Percentiles rank a stretch among this genome's conserved stretches.
Conservation (phyloP, 805 yeast species). For the Myxozyma melibiosi region DNA sequence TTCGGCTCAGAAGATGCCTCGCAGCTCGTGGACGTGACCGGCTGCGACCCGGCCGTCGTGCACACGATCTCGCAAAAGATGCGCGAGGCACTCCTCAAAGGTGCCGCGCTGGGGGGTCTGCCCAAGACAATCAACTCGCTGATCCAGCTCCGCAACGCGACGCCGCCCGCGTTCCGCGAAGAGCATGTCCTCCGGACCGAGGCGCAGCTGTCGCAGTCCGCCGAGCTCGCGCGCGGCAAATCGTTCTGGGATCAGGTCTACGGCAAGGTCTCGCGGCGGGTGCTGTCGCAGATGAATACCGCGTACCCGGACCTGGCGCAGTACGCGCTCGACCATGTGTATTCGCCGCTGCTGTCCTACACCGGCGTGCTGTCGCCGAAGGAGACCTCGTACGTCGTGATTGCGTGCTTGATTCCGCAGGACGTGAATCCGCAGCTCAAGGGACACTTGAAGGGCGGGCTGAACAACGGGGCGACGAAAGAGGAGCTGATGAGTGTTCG, state of each 20-base stretch:
- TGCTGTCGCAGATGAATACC: conserved; percentile 62
- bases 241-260: conserved; percentile 75
- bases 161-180: conserved; percentile 57
- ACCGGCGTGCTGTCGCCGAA: conserved; percentile 60
- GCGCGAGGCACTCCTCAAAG: conserved; percentile 76
- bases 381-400: conserved; percentile 76
- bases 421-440: conserved; percentile 91
- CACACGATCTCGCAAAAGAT: conserved; percentile 54
- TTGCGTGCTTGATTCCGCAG: conserved; percentile 83
- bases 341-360: conserved; percentile 74
- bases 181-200: conserved; percentile 27
- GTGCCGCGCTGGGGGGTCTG: conserved; percentile 77
- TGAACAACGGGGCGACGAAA: conserved; percentile 70
- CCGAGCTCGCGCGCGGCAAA: conserved; percentile 53
- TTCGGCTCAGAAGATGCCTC: conserved; percentile 26
- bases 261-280: conserved; percentile 70
- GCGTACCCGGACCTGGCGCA: conserved; percentile 88
- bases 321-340: conserved; percentile 69
- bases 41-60: conserved; percentile 27
- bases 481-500: conserved; percentile 66
- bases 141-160: conserved; percentile 60
- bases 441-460: conserved; percentile 87
- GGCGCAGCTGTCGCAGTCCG: conserved; percentile 5
- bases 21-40: conserved; percentile 16
- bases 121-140: conserved; percentile 85